Conservation (phyloP, 805 yeast species). For the Cyberlindnera nakhonratchasimensis region DNA sequence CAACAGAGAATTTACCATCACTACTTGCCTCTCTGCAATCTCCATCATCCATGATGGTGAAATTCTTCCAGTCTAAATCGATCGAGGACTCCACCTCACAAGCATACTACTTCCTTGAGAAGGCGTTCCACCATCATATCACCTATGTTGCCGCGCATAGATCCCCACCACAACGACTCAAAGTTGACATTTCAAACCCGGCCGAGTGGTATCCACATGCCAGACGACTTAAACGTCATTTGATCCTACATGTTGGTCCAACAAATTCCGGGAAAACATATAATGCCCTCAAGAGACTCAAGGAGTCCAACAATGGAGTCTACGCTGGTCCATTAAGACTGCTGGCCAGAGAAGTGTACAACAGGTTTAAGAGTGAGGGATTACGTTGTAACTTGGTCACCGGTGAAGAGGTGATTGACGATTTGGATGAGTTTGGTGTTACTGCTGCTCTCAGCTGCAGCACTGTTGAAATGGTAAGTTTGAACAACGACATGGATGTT, state of each 20-base stretch:
- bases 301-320: constrained; percentile 67
- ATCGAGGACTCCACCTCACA: constrained; percentile 1
- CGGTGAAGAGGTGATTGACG: constrained; percentile 89
- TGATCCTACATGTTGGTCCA: constrained; percentile 95
- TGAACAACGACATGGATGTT: constrained; percentile 65
- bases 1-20: constrained; percentile 4
- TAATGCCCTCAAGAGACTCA: constrained; percentile 68
- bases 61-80: constrained; percentile 9
- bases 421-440: constrained; percentile 64
- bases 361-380: constrained; percentile 64
- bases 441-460: constrained; percentile 79
- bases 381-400: constrained; percentile 80
- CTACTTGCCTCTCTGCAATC: not conserved
- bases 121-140: constrained; percentile 9
- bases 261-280: constrained; percentile 96
- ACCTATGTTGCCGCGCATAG: constrained; percentile 7
- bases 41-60: not conserved
- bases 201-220: constrained; percentile 85
- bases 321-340: constrained; percentile 94
- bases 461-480: constrained; percentile 91
- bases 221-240: constrained; percentile 68
- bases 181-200: constrained; percentile 52
- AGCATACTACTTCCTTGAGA: constrained; percentile 13
- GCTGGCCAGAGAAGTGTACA: constrained; percentile 88
- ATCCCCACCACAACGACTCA: constrained; percentile 22